Evolutionary conservation across 2,329 filamentous ascomycete species (phyloP).

Genomic region (Cordyceps tenuipes): DNA sequence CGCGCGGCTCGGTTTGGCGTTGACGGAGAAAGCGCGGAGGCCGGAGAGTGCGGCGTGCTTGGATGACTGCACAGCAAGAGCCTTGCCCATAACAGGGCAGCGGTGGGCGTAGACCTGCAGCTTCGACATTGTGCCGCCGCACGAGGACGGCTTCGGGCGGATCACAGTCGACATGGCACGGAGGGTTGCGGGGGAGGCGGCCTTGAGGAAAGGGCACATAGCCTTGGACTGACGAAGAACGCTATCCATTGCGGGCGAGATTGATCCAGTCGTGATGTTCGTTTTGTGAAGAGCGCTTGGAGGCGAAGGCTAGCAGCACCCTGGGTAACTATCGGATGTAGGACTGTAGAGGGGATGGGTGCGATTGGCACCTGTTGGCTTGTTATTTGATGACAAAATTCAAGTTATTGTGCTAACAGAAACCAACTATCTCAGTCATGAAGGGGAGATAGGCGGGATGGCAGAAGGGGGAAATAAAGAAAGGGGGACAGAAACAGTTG

Average conservation of each 20-base stretch:
- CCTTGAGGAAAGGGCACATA: constrained; percentile 96
- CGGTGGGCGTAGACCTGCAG: constrained; percentile 88
- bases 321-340: background rate
- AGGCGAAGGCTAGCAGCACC: background rate
- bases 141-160: constrained; percentile 48
- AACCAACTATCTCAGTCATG: background rate
- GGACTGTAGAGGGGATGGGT: background rate
- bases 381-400: background rate
- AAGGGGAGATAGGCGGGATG: background rate
- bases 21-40: constrained; percentile 42
- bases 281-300: too few species aligned
- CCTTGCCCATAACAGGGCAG: constrained; percentile 98
- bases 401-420: background rate
- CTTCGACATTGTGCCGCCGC: constrained; percentile 93
- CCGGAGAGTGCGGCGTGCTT: constrained; percentile 41
- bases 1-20: constrained; percentile 52
- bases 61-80: constrained; percentile 75
- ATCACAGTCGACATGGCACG: constrained; percentile 76
- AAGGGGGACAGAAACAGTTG: background rate
- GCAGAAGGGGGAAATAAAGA: background rate
- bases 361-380: background rate
- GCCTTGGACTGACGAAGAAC: constrained; percentile 91
- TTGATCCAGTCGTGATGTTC: background rate
- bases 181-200: constrained; percentile 83
- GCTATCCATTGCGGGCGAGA: constrained; percentile 65